phyloP scores from a whole-genome alignment of 768 basidiomycete species.

The Paxillus ammoniavirescens region DNA sequence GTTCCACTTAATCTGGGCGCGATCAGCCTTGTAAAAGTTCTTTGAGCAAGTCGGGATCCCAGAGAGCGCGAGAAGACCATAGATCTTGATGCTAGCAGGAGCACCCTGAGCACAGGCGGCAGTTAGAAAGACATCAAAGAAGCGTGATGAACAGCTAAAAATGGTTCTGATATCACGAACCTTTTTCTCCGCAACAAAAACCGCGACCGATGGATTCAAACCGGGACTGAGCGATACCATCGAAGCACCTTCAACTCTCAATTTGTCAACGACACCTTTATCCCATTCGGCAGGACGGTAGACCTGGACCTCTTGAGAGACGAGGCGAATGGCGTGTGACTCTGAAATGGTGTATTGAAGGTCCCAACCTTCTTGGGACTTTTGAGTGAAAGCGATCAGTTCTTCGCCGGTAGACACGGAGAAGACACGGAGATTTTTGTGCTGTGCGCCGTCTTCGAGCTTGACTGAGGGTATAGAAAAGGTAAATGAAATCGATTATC shows the following conservation, averaged over 20 bases:
- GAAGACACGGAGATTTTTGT: constrained; percentile 94
- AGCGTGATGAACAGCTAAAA: background rate
- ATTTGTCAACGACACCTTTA: constrained; percentile 77
- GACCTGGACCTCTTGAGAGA: constrained; percentile 80
- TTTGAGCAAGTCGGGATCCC: constrained; percentile 79
- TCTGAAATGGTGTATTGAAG: constrained; percentile 90
- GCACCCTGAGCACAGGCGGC: constrained; percentile 53
- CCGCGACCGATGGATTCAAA: constrained; percentile 82
- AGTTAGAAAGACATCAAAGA: background rate
- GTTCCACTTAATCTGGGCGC: constrained; percentile 95
- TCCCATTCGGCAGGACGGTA: constrained; percentile 79
- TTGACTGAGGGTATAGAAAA: constrained; percentile 48
- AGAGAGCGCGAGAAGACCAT: constrained; percentile 62
- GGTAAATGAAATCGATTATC: constrained; percentile 13
- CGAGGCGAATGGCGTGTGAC: constrained; percentile 79
- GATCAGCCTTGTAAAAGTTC: constrained; percentile 95
- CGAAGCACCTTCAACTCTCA: constrained; percentile 82
- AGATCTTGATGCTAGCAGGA: constrained; percentile 86
- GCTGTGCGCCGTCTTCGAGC: constrained; percentile 84
- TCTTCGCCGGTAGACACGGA: constrained; percentile 84
- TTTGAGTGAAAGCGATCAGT: constrained; percentile 84
- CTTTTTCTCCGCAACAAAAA: constrained; percentile 95
- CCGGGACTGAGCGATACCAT: constrained; percentile 78
- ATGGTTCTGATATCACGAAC: constrained; percentile 33
- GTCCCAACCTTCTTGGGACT: constrained; percentile 89